These are phyloP conservation scores for Globisporangium radiosum DNA, from an alignment of 352 stramenopile genomes.

Conservation along the genomic window DNA sequence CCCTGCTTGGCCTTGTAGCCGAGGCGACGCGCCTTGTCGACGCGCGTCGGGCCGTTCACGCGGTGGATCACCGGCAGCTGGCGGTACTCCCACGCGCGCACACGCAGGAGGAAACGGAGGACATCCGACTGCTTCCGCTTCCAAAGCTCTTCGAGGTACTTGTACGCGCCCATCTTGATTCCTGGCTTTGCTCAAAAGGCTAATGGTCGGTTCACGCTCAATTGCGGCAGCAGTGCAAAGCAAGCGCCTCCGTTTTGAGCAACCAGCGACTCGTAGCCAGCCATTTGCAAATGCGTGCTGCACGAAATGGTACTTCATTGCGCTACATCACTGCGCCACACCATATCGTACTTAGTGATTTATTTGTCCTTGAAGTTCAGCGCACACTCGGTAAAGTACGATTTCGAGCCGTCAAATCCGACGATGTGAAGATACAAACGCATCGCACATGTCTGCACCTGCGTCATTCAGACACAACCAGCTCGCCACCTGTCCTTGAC, in stretches of 20 bases:
- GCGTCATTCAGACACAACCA: too few species aligned
- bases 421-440: background rate
- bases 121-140: slow-evolving; percentile 99
- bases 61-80: slow-evolving; percentile 97
- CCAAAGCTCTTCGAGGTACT: slow-evolving; percentile 99
- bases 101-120: slow-evolving; percentile 98
- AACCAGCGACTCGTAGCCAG: background rate
- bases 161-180: slow-evolving; percentile 98
- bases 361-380: background rate
- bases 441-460: background rate
- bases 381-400: slow-evolving; percentile 4
- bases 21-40: slow-evolving; percentile 99
- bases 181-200: slow-evolving; percentile 40
- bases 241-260: background rate
- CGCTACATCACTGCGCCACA: background rate
- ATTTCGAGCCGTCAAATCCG: background rate
- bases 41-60: slow-evolving; percentile 91
- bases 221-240: background rate
- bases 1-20: slow-evolving; percentile 99
- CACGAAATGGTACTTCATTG: background rate
- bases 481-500: background rate
- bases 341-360: slow-evolving; percentile 2
- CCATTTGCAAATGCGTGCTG: background rate
- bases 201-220: slow-evolving; percentile 12
- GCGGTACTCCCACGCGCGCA: slow-evolving; percentile 98